These are phyloP conservation scores for Pseudoneurospora amorphoporcata DNA, from an alignment of 495 filamentous ascomycete genomes.

Conservation along the genomic window DNA sequence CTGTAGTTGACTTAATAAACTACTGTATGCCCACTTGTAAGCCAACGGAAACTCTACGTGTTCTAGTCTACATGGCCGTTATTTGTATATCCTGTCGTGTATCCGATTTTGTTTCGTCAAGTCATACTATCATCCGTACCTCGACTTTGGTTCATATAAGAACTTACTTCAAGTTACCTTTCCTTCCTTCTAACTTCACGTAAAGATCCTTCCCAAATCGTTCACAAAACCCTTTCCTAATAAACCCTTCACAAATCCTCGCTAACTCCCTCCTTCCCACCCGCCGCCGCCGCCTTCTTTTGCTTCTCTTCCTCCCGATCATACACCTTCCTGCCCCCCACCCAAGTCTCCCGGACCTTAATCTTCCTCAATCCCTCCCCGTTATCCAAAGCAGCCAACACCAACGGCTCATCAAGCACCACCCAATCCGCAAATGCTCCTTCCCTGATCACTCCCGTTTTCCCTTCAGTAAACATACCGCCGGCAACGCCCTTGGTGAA, in stretches of 20 bases:
- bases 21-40: no score
- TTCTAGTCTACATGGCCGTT: not conserved
- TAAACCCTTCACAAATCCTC: constrained; percentile 6
- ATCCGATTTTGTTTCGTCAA: not conserved
- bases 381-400: constrained; percentile 6
- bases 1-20: no score
- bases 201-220: not conserved
- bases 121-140: not conserved
- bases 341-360: constrained; percentile 53
- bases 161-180: not conserved
- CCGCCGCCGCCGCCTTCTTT: not conserved
- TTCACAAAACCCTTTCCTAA: not conserved
- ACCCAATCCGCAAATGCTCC: constrained; percentile 55
- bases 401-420: constrained; percentile 40
- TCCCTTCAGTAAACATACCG: constrained; percentile 40
- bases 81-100: not conserved
- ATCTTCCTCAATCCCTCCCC: constrained; percentile 37
- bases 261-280: not conserved
- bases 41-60: not conserved
- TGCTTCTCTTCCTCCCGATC: constrained; percentile 14
- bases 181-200: not conserved
- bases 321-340: constrained; percentile 41
- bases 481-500: constrained; percentile 40
- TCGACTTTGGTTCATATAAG: not conserved
- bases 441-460: constrained; percentile 40